Evolutionary conservation across 2,329 filamentous ascomycete species (phyloP), one percentile per base, ranked within the genome.

Genomic region (Nannizziopsis barbatae): DNA sequence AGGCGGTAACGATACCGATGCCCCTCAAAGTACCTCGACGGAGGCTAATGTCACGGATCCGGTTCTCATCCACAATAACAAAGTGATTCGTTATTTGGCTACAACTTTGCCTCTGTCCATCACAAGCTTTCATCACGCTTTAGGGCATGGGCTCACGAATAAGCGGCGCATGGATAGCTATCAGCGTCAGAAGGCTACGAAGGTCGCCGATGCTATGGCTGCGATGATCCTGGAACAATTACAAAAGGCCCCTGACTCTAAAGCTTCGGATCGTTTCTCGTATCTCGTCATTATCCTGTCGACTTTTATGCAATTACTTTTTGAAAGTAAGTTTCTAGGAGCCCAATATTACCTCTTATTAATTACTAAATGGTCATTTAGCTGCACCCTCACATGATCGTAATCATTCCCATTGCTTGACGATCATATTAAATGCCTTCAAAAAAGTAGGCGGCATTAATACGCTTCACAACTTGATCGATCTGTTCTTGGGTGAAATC

Each of bases 241-340:
- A 31, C 71, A 76, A 63, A 71, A 63, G 56, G 66, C 56, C 48
- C 49, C 71, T 72, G 17, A 76, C 75, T 12, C 69, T 72, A 0
- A 79, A 22, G 15, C 40, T 3, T 52, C 50, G 43, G 79, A 85
- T 57, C 67, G 69, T 15, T 84, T 86, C 58, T 80, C 84, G 20
- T 92, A 92, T 61, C 86, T 85, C 73, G 84, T 90, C 51, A 80
- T 88, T 48, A 83, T 88, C 62, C 69, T 95, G 14, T 82, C 86
- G 49, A 82, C 83, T 0, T 71, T 93, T 47, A 81, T 84, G 35
- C 83, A 89, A 60, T 77, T 93, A 65, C 69, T 94, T 52, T 79
- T 92, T 52, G 87, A 94, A 59, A 75, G 76, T 65, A 67, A 66
- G 60, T 60, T 53, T 40, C 53, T 57, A 30, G 50, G 48, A 22